Evolutionary conservation across 441 rosid species (phyloP).

Genomic region (Cnidoscolus chayamansa): DNA sequence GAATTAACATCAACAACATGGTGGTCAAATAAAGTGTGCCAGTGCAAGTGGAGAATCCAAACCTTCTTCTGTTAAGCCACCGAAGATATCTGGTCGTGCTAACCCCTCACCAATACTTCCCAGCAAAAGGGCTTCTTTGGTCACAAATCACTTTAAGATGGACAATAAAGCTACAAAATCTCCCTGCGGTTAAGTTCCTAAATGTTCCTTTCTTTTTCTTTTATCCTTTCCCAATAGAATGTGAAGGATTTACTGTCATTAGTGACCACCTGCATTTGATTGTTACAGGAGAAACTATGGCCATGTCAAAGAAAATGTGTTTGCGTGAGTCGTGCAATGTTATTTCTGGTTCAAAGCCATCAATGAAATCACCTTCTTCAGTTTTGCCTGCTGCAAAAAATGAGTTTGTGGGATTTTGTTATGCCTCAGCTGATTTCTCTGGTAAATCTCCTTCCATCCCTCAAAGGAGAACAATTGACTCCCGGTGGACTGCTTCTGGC

Average conservation of each 20-base stretch:
- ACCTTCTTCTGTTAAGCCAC: constrained; percentile 28
- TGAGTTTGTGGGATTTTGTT: constrained; percentile 9
- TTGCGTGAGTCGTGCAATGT: constrained; percentile 24
- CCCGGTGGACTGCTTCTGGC: constrained; percentile 13
- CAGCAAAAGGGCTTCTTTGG: constrained; percentile 24
- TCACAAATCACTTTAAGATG: constrained; percentile 25
- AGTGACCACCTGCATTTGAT: not conserved
- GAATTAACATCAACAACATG: constrained; percentile 17
- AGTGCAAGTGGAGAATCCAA: constrained; percentile 21
- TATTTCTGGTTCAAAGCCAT: constrained; percentile 24
- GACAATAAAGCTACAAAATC: constrained; percentile 26
- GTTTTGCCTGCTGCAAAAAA: constrained; percentile 14
- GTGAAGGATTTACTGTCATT: not conserved
- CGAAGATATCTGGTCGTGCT: constrained; percentile 21
- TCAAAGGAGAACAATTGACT: constrained; percentile 26
- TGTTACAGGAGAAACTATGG: constrained; percentile 34
- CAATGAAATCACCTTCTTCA: constrained; percentile 36
- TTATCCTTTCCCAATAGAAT: too few relatives aligned
- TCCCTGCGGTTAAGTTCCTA: constrained; percentile 28
- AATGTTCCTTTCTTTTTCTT: not conserved
- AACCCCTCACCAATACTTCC: constrained; percentile 21
- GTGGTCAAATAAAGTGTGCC: constrained; percentile 25
- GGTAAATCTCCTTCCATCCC: constrained; percentile 26
- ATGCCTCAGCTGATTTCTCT: constrained; percentile 17
- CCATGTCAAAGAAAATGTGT: constrained; percentile 31